Percentiles rank a stretch among this genome's conserved stretches.
These are phyloP conservation scores for Termitomyces sp. DNA, from an alignment of 1,284 basidiomycete genomes.

Conservation along the genomic window DNA sequence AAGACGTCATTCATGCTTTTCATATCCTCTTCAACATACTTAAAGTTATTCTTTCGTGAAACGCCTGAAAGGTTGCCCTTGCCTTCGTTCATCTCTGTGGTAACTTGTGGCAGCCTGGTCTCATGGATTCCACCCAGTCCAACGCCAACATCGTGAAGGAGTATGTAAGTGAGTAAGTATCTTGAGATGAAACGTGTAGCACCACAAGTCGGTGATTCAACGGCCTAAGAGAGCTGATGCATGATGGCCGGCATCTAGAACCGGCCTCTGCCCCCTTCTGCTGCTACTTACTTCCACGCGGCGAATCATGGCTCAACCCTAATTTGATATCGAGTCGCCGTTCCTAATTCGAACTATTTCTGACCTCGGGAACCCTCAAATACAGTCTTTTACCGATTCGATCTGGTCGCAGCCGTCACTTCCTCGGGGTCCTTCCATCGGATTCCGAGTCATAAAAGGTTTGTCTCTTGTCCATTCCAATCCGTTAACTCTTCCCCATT, in stretches of 20 bases:
- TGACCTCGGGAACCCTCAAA: neutral
- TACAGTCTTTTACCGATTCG: conserved; percentile 2
- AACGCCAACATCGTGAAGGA: neutral
- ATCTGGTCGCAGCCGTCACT: conserved; percentile 7
- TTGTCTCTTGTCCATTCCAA: neutral
- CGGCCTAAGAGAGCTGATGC: neutral
- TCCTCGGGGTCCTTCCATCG: conserved; percentile 6
- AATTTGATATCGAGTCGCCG: conserved; percentile 4
- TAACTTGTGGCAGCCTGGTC: neutral
- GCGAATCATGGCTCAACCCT: conserved; percentile 6
- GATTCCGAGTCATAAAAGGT: conserved; percentile 5
- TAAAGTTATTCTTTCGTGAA: neutral
- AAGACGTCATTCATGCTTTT: conserved; percentile 4
- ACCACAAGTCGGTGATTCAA: conserved; percentile 1
- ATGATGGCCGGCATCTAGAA: neutral
- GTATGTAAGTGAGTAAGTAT: too few species aligned
- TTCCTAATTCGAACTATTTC: conserved; percentile 3
- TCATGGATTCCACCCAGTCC: too few species aligned
- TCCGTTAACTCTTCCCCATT: neutral
- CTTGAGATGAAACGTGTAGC: neutral
- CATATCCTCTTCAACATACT: neutral
- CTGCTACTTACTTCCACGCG: conserved; percentile 8
- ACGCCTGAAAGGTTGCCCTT: neutral
- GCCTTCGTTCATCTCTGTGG: neutral
- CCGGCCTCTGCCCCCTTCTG: neutral